phyloP scores from a whole-genome alignment of 345 rosid genomes.

The Dimocarpus longan region DNA sequence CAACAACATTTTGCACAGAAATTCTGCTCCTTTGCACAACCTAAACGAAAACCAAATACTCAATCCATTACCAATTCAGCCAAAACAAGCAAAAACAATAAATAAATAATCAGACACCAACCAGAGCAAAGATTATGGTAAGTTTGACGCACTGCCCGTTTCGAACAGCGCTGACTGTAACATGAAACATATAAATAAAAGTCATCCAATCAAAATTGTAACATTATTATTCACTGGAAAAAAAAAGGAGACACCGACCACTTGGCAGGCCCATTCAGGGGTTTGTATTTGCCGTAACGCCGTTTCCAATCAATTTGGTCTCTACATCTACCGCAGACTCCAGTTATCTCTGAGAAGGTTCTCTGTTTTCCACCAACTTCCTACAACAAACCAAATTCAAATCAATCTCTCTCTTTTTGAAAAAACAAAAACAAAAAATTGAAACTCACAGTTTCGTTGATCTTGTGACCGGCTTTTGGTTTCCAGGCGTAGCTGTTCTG shows the following conservation, averaged over 20 bases:
- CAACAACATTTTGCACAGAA: conserved; percentile 91
- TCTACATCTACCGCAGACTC: conserved; percentile 81
- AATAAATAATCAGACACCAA: conserved; percentile 44
- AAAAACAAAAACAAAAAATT: too few relatives aligned
- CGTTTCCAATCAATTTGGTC: conserved; percentile 99
- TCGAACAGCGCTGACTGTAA: conserved; percentile 61
- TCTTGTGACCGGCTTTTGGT: conserved; percentile 82
- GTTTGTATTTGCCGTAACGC: too few relatives aligned
- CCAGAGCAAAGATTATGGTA: conserved; percentile 88
- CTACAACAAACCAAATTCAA: conserved; percentile 23
- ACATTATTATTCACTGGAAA: too few relatives aligned
- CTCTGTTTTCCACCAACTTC: conserved; percentile 75
- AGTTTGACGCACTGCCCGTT: conserved; percentile 94
- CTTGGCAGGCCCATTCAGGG: too few relatives aligned
- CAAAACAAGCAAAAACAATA: not conserved
- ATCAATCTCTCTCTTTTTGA: not conserved
- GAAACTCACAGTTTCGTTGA: conserved; percentile 77
- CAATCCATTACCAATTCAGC: not conserved
- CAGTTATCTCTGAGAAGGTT: conserved; percentile 78
- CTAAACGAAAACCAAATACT: conserved; percentile 38
- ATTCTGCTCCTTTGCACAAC: conserved; percentile 91
- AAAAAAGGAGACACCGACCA: too few relatives aligned
- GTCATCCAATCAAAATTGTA: too few relatives aligned
- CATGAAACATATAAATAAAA: too few relatives aligned
- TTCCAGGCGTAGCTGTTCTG: conserved; percentile 83